Conservation (phyloP, 2,329 filamentous ascomycete species). For the Penicillium sp. region DNA sequence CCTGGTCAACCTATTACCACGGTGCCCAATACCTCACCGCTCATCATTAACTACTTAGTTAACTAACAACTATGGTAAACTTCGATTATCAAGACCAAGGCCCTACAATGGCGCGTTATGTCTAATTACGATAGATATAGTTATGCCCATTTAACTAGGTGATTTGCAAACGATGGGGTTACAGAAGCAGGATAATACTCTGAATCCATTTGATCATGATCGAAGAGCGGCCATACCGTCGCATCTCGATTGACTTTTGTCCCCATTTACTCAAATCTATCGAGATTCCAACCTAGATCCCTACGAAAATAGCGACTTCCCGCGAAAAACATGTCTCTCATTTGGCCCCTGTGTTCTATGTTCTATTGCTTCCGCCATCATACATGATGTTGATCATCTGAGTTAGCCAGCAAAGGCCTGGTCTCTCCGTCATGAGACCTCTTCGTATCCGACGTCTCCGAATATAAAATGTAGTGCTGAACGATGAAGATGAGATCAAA, state of each 20-base stretch:
- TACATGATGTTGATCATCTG: constrained; percentile 2
- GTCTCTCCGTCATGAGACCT: constrained; percentile 16
- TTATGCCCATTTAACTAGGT: neutral
- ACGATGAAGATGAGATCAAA: constrained; percentile 83
- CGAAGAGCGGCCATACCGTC: neutral
- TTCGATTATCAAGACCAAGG: no score
- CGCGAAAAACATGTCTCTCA: constrained; percentile 14
- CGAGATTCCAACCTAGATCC: neutral
- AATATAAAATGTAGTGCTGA: constrained; percentile 84
- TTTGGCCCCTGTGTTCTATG: constrained; percentile 5
- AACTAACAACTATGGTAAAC: no score
- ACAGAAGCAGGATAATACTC: neutral
- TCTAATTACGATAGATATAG: no score
- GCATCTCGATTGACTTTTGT: constrained; percentile 1
- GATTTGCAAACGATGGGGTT: neutral
- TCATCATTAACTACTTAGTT: no score
- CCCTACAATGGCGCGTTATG: no score
- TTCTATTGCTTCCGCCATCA: neutral
- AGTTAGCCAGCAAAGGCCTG: constrained; percentile 30
- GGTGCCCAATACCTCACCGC: no score
- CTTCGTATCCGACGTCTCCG: constrained; percentile 24
- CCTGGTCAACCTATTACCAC: no score
- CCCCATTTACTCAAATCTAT: constrained; percentile 9
- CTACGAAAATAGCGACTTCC: constrained; percentile 14
- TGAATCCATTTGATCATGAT: neutral